Base-by-base conservation (phyloP, 1,284 basidiomycete genomes). In the Boletus smithii region DNA sequence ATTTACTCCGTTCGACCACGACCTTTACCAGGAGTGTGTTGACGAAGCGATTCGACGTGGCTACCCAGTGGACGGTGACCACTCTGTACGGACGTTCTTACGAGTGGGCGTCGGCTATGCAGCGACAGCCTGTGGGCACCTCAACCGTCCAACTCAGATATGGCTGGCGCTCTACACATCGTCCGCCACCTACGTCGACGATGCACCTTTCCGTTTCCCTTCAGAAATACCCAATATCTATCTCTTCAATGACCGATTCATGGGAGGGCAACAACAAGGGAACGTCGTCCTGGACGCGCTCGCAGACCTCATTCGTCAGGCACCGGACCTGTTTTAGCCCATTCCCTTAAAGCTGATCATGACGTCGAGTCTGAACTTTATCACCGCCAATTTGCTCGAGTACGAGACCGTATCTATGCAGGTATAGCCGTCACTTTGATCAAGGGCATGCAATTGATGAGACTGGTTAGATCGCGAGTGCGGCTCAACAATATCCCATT, bases 371-470 rank as follows among this genome's bases (percentile, higher is more conserved):
- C 41, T 70, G 23, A 61, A 63, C 38, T 51, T 54, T 26, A 44
- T 68, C n/a, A 55, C 59, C 10, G 59, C 57, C 3, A 46, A 53
- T 18, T 24, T 65, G n/a, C 35, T 69, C 6, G 69, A 69, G 38
- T 37, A 57, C 5, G 60, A 66, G 42, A 58, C 53, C 8, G 44
- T 47, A 20, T 56, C 49, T 16, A 60, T 66, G 54, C 36, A 52
- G 35, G 48, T 47, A 37, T 16, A 0, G 2, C 16, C 4, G 17
- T 32, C 11, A 14, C 14, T 14, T 4, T 18, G 2, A 8, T 11
- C 5, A 37, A 38, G 56, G 58, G 27, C 5, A 26, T 17, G 1
- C 4, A 5, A 7, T 18, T 52, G 11, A 53, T 14, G n/a, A 30
- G 8, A 1, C 24, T 6, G 33, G 14, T 6, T 11, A 53, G 54